These are phyloP conservation scores for Blastobotrys parvus DNA, from an alignment of 805 yeast species.

Conservation along the genomic window DNA sequence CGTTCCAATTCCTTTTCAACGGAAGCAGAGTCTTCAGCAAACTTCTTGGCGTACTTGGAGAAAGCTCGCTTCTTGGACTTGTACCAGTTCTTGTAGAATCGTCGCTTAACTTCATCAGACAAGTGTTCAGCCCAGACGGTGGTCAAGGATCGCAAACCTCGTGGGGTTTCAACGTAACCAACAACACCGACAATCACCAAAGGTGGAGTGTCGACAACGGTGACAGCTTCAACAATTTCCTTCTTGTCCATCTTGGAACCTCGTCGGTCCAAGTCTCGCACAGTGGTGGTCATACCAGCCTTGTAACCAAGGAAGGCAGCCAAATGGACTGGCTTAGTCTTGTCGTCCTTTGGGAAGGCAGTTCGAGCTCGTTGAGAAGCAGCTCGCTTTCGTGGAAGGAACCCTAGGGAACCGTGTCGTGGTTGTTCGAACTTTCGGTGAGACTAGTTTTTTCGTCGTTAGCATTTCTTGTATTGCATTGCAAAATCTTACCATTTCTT, in stretches of 20 bases:
- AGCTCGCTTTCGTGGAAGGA: conserved; percentile 99
- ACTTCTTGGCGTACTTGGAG: conserved; percentile 99
- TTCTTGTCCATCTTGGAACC: conserved; percentile 99
- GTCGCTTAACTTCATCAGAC: conserved; percentile 98
- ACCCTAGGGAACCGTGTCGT: conserved; percentile 99
- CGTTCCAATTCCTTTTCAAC: conserved; percentile 96
- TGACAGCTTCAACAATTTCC: conserved; percentile 98
- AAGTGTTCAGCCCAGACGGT: conserved; percentile 99
- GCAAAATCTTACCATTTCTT: not conserved
- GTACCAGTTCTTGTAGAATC: conserved; percentile 99
- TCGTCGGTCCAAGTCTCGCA: conserved; percentile 99
- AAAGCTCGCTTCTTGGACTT: conserved; percentile 99
- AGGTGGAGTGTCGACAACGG: conserved; percentile 99
- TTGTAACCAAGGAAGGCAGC: conserved; percentile 99
- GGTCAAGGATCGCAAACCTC: conserved; percentile 98
- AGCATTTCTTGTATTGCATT: not conserved
- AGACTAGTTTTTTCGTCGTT: conserved; percentile 54
- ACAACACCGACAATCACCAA: conserved; percentile 99
- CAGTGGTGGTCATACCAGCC: conserved; percentile 99
- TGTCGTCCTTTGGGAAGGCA: conserved; percentile 98
- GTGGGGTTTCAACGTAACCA: conserved; percentile 99
- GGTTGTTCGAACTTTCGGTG: conserved; percentile 99
- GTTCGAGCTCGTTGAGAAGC: conserved; percentile 97
- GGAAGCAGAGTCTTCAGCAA: conserved; percentile 83
- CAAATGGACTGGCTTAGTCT: conserved; percentile 94